Base-by-base conservation (phyloP, 306 rosid species). In the Cicer cuneatum region DNA sequence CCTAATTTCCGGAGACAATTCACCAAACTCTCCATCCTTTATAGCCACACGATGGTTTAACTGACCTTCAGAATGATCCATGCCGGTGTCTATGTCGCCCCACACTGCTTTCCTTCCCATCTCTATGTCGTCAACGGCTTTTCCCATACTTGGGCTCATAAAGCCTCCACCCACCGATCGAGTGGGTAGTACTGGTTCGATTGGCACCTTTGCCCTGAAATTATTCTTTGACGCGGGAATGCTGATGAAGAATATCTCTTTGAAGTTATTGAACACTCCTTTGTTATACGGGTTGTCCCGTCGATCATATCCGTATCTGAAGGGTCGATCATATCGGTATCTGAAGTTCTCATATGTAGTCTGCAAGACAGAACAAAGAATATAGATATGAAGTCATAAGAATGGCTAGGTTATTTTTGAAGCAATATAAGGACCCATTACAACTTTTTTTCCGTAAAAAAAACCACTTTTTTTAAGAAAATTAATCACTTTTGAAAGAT, bases 111-210 rank as follows among this genome's bases (percentile, higher is more conserved):
- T 94, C 71, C 98, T 84, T 14, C 97, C 97, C 97, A 94, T 94
- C 84, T 94, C 98, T 74, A 94, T 89, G 83, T 90, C 96, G n/a
- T 94, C 98, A 19, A 74, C 93, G 47, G 93, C 91, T 86, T 91
- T 93, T 80, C 98, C 98, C 89, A 93, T 90, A 78, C 87, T 91
- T 8, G 92, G 98, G 82, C 93, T 93, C 97, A 93, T 91, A 78
- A 89, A 93, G 69, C 98, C 96, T 16, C 92, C 94, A 18, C 90
- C 91, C 57, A 85, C 96, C 0, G 90, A 69, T 53, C 94, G 90
- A 19, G 80, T 64, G 41, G 98, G 93, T 57, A 89, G 71, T 35
- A 41, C 89, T 7, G 93, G 86, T 75, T 90, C 98, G 66, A 72
- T 83, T 66, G 96, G 93, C 24, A 91, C 96, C 76, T 21, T 83